Evolutionary conservation across 139 green algal genomes (phyloP), one percentile per base, ranked within the genome.

Genomic region (Asterochloris erici): DNA sequence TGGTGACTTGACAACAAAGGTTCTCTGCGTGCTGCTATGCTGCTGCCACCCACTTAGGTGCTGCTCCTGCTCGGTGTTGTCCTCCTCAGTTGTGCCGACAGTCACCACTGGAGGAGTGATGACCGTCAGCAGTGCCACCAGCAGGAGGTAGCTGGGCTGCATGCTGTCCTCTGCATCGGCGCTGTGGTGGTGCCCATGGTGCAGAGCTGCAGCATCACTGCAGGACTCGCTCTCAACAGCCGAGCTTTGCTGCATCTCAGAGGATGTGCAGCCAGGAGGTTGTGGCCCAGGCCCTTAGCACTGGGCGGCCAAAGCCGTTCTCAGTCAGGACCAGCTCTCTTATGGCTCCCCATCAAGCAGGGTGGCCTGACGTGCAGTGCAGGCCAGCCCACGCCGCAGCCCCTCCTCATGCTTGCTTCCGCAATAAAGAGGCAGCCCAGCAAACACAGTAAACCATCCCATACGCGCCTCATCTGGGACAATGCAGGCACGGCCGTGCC

Each of bases 61-160:
- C 38, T 54, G 38, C 38, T 54, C 38, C 6, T 91, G 76, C 13
- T 80, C 54, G 13, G 76, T 80, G 23, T 61, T 83, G 9, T 85
- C 77, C n/a, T 84, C 84, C 9, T 71, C 74, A 47, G 80, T 73
- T 60, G 63, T 14, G 1, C 76, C 82, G 14, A 74, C 47, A 70
- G 63, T 60, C 64, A 81, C 78, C 61, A 91, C 84, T 28, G 79
- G 38, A 21, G 88, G 88, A 81, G 89, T 70, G 69, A 91, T 64
- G 47, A 79, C 62, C 11, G 73, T 73, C 28, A 91, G 63, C 69
- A 81, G 68, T 0, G 79, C 81, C 23, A 90, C 63, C 81, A 89
- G 78, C 68, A 90, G 74, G 1, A 78, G 64, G 63, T 81, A 81
- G 0, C 82, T 82, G 73, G 93, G 90, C 83, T 93, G 87, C 74